Evolutionary conservation across 441 rosid genomes (phyloP), one percentile per base, ranked within the genome.

Genomic region (Aleurites moluccanus): DNA sequence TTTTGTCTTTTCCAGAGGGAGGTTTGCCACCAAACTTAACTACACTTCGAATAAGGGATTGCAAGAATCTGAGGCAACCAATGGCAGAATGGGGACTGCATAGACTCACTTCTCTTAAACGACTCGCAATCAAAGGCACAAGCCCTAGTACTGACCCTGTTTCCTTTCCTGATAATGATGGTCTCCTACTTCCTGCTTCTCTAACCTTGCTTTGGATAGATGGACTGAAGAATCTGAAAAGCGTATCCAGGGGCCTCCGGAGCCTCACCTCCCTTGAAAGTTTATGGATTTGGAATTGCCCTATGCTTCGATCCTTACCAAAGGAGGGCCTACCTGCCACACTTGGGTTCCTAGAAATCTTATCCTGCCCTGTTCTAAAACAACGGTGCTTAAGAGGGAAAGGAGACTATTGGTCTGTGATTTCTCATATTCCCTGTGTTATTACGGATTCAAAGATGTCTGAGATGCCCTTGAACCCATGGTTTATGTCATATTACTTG

Each of bases 21-120:
- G 85, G 84, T 21, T 78, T 82, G 38, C 78, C 83, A 10, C 57
- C 80, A 23, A 80, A 69, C 42, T 42, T 83, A 1, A 61, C 68
- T 16, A 57, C 59, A 60, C 72, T 77, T 44, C 38, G 35, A 35
- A 64, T 81, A 40, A 69, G 44, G 50, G 47, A 72, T 55, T 65
- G 64, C 14, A 20, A 53, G 28, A 45, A 74, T 15, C 25, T 67
- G 7, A 59, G 18, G 18, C 60, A 44, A 47, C 64, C 63, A 27
- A 11, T 80, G 35, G n/a, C n/a, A 8, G n/a, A 49, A 11, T 77
- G 83, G 80, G 80, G 75, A 8, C 21, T 80, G 18, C 49, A 69
- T 47, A 69, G 35, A 18, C 72, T 77, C 40, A 49, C 64, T 35
- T 81, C 70, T 20, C 77, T 77, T 40, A 42, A 2, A 66, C 3